Conservation (phyloP, 2,329 filamentous ascomycete species). For the Zasmidium cellare region DNA sequence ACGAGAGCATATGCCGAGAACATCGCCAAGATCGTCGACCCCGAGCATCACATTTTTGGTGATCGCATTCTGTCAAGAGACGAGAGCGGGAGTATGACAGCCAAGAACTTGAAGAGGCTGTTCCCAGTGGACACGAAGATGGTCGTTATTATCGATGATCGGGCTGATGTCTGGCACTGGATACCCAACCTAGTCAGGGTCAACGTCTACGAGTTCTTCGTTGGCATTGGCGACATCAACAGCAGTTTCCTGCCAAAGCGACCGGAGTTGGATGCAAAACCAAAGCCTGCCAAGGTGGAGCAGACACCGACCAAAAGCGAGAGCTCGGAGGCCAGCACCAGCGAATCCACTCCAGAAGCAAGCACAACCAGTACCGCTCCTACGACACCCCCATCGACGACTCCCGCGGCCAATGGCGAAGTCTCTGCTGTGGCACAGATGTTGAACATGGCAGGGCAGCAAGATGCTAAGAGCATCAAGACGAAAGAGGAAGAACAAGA, state of each 20-base stretch:
- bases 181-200: constrained; percentile 93
- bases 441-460: constrained; percentile 71
- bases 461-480: constrained; percentile 67
- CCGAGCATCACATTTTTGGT: constrained; percentile 83
- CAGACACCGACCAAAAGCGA: constrained; percentile 18
- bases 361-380: constrained; percentile 2
- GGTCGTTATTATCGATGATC: constrained; percentile 98
- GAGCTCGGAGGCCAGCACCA: constrained; percentile 8
- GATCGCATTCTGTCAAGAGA: constrained; percentile 95
- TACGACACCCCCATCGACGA: constrained; percentile 13
- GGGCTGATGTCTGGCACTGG: constrained; percentile 95
- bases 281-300: constrained; percentile 23
- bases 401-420: constrained; percentile 40
- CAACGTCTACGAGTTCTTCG: constrained; percentile 94
- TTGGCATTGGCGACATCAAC: constrained; percentile 97
- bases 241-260: constrained; percentile 91
- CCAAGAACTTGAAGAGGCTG: constrained; percentile 84
- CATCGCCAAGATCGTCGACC: constrained; percentile 91
- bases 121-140: constrained; percentile 98
- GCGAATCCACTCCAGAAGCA: constrained; percentile 5
- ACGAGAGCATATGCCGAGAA: constrained; percentile 93
- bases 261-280: constrained; percentile 42
- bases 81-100: constrained; percentile 89
- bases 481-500: constrained; percentile 83
- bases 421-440: constrained; percentile 69